Conservation (phyloP, 2,329 filamentous ascomycete species). For the Monosporascus sp. region DNA sequence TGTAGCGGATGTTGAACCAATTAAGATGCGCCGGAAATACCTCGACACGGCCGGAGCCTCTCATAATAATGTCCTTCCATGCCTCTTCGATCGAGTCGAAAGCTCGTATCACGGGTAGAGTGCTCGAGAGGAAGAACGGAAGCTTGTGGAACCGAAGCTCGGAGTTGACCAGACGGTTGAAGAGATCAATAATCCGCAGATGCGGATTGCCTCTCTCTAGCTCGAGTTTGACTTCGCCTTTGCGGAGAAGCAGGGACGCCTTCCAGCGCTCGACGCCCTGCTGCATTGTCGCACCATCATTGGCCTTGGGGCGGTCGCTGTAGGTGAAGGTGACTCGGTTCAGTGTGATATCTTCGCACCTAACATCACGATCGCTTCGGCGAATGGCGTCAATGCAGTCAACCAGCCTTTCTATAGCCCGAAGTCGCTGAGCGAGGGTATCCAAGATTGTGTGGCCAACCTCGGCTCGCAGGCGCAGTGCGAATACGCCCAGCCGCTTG, state of each 20-base stretch:
- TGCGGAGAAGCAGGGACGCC: slow-evolving; percentile 54
- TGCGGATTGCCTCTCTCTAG: slow-evolving; percentile 64
- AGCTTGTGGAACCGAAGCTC: slow-evolving; percentile 44
- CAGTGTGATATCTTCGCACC: slow-evolving; percentile 55
- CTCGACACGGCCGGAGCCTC: slow-evolving; percentile 42
- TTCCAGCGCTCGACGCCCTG: slow-evolving; percentile 35
- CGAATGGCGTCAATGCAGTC: slow-evolving; percentile 64
- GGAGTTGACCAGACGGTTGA: slow-evolving; percentile 44
- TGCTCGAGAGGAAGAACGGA: slow-evolving; percentile 51
- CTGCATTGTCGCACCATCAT: slow-evolving; percentile 9
- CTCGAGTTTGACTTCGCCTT: slow-evolving; percentile 49
- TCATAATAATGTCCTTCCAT: slow-evolving; percentile 40
- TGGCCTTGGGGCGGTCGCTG: slow-evolving; percentile 28
- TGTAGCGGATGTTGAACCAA: slow-evolving; percentile 53
- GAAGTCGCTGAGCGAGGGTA: slow-evolving; percentile 54
- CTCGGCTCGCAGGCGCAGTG: slow-evolving; percentile 52
- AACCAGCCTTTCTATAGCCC: slow-evolving; percentile 65
- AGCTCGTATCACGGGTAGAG: slow-evolving; percentile 59
- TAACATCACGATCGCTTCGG: slow-evolving; percentile 48
- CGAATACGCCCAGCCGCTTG: slow-evolving; percentile 54
- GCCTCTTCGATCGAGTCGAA: slow-evolving; percentile 55
- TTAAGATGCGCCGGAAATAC: slow-evolving; percentile 51
- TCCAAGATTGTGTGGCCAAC: slow-evolving; percentile 56
- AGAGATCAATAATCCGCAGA: slow-evolving; percentile 54
- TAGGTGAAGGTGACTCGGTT: slow-evolving; percentile 67